A percentile compares a stretch with the other conserved stretches of the same genome.
These are phyloP conservation scores for Cercospora beticola DNA, from an alignment of 2,329 filamentous ascomycete genomes.

Conservation along the genomic window DNA sequence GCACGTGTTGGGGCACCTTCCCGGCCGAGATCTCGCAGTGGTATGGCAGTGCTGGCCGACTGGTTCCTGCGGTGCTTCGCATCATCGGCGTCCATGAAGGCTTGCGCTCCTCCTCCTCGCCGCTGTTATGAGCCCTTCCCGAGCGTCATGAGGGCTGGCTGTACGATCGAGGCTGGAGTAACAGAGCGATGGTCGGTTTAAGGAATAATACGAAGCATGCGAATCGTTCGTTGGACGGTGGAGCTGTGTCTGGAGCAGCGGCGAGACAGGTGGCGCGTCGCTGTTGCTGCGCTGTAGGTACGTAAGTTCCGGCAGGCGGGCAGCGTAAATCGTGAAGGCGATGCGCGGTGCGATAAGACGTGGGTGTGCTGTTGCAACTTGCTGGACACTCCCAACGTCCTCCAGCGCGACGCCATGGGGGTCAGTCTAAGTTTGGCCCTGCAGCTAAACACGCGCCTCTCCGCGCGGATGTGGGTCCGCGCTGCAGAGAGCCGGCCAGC, in stretches of 20 bases:
- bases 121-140: not conserved
- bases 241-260: not conserved
- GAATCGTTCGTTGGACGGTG: not conserved
- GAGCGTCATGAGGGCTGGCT: not conserved
- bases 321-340: not conserved
- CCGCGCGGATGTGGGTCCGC: not conserved
- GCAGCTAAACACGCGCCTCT: not conserved
- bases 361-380: too few species aligned
- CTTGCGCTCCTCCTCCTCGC: constrained; percentile 1
- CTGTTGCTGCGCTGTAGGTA: not conserved
- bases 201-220: not conserved
- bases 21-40: constrained; percentile 57
- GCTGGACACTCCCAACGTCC: not conserved
- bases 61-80: constrained; percentile 45
- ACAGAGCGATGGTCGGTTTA: not conserved
- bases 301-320: not conserved
- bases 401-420: not conserved
- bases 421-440: not conserved
- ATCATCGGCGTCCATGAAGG: constrained; percentile 10
- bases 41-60: constrained; percentile 61
- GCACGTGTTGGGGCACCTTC: constrained; percentile 20
- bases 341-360: not conserved
- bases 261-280: not conserved
- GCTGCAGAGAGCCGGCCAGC: not conserved
- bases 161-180: not conserved